Evolutionary conservation across 2,329 filamentous ascomycete genomes (phyloP).

Genomic region (Diaporthe citriasiana): DNA sequence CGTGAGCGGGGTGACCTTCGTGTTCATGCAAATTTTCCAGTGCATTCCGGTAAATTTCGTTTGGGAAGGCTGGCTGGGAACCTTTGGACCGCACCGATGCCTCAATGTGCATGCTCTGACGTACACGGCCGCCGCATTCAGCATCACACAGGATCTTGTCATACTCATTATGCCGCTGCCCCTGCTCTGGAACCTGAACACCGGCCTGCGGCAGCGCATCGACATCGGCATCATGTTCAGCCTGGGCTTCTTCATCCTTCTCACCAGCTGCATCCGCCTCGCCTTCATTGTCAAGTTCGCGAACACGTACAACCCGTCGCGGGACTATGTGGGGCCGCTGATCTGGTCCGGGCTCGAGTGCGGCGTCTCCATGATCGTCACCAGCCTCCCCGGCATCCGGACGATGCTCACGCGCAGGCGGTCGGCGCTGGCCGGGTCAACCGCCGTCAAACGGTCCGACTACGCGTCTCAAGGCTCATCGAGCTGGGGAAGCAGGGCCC

Average conservation of each 20-base stretch:
- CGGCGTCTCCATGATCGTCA: constrained; percentile 56
- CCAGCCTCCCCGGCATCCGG: constrained; percentile 57
- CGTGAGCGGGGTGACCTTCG: constrained; percentile 48
- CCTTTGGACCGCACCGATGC: constrained; percentile 47
- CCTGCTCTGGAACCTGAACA: constrained; percentile 49
- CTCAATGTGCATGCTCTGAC: constrained; percentile 51
- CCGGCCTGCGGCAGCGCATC: constrained; percentile 45
- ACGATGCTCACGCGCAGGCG: constrained; percentile 45
- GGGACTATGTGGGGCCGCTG: constrained; percentile 56
- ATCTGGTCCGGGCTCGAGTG: constrained; percentile 61
- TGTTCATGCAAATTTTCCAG: constrained; percentile 55
- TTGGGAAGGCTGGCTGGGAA: constrained; percentile 53
- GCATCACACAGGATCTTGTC: constrained; percentile 53
- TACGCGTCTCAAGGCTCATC: constrained; percentile 20
- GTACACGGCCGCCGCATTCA: constrained; percentile 49
- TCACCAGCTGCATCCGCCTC: constrained; percentile 55
- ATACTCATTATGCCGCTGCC: constrained; percentile 54
- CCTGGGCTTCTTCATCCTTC: constrained; percentile 53
- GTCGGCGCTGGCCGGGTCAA: constrained; percentile 36
- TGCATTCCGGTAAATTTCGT: constrained; percentile 51
- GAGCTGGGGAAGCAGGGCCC: not conserved
- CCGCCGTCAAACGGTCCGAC: constrained; percentile 31
- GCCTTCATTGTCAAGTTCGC: constrained; percentile 52
- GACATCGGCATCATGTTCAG: constrained; percentile 54
- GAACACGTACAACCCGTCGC: constrained; percentile 54